Evolutionary conservation across 768 basidiomycete species (phyloP).

Genomic region (Boletus subparvulus): DNA sequence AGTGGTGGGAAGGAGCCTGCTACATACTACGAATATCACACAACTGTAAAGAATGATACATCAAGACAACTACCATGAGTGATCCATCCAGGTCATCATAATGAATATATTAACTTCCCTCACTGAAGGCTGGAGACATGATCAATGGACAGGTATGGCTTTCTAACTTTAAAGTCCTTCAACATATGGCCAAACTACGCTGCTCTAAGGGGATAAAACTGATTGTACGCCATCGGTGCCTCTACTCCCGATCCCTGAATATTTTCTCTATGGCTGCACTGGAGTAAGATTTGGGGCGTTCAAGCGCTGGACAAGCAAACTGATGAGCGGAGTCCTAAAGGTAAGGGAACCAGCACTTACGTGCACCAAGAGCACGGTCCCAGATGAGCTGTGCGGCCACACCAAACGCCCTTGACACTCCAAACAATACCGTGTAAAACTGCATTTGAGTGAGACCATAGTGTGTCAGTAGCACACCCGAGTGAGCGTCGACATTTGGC

Average conservation of each 20-base stretch:
- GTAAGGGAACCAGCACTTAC: constrained; percentile 44
- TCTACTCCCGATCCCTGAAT: constrained; percentile 48
- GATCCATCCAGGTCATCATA: no score
- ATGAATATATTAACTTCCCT: no score
- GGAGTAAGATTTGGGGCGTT: constrained; percentile 91
- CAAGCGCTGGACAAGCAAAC: constrained; percentile 54
- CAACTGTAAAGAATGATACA: no score
- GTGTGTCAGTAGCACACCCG: constrained; percentile 82
- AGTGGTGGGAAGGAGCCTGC: no score
- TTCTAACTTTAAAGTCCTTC: no score
- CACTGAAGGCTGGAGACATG: no score
- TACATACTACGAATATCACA: no score
- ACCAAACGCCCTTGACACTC: constrained; percentile 93
- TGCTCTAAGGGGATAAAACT: no score
- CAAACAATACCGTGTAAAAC: constrained; percentile 97
- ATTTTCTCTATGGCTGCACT: constrained; percentile 77
- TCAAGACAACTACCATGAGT: no score
- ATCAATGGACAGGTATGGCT: no score
- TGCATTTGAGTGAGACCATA: constrained; percentile 89
- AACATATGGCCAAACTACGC: no score
- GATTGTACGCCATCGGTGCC: no score
- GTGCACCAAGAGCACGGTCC: constrained; percentile 91
- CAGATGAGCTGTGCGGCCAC: constrained; percentile 88
- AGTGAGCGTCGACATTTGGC: constrained; percentile 98
- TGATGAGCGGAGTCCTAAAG: background rate